Base-by-base conservation (phyloP, 2,329 filamentous ascomycete genomes). In the Septoria linicola region DNA sequence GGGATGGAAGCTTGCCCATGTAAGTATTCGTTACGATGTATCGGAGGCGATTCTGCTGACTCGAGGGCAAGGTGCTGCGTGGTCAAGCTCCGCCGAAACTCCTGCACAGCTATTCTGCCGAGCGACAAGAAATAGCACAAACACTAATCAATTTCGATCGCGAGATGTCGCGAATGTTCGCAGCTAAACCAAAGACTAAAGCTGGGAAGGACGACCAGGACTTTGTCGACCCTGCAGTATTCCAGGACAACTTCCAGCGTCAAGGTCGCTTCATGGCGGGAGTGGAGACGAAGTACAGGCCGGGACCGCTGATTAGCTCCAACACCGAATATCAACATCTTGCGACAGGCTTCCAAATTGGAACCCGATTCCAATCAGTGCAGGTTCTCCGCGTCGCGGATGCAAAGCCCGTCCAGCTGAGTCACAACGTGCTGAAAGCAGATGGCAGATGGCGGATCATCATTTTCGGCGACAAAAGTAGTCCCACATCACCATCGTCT, bases 111-210 rank as follows among this genome's bases (percentile, higher is more conserved):
- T 81, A 80, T 55, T 68, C 78, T 27, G 70, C 70, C 0, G 79
- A 81, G 60, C 72, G 85, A 4, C 75, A 78, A 4, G 73, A 72
- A 7, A 79, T 88, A 1, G 86, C 85, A 0, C 74, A 83, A 55
- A 79, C 84, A 32, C 76, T 89, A 0, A 88, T 89, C 54, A 70
- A 69, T 4, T 78, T 78, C 54, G 76, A 79, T 43, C 71, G 73
- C 51, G 70, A 75, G 41, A 76, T 77, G 59, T 72, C 73, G 0
- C 66, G 69, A 8, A 67, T 78, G 50, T 77, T 77, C 53, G 73
- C 71, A 0, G 73, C 73, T 0, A 67, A 68, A 48, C 66, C 66
- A 1, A 54, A 61, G 45, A 41, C 41, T n/a, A 59, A 57, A 21
- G 56, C 49, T 14, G 49, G 49, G 2, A 46, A 48, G 3, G 53